Conservation (phyloP, 352 stramenopile species). For the Globisporangium alternatum region DNA sequence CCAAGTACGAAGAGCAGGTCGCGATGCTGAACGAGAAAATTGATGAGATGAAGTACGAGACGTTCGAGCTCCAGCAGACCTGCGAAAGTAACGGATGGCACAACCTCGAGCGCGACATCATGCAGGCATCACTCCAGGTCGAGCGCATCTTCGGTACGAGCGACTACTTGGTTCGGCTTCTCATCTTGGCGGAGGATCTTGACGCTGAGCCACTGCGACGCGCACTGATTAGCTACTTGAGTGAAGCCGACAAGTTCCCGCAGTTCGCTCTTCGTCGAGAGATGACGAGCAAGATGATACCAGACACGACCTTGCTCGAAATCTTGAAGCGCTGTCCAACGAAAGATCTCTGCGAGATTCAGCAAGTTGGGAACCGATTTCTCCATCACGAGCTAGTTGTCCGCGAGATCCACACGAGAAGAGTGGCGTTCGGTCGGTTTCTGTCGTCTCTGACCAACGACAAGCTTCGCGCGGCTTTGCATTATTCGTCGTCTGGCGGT, state of each 20-base stretch:
- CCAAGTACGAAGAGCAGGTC: slow-evolving; percentile 56
- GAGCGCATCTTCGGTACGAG: slow-evolving; percentile 69
- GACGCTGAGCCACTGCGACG: slow-evolving; percentile 54
- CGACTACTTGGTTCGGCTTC: slow-evolving; percentile 64
- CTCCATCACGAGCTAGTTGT: slow-evolving; percentile 52
- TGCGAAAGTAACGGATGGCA: slow-evolving; percentile 53
- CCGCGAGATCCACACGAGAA: slow-evolving; percentile 63
- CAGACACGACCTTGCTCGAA: slow-evolving; percentile 56
- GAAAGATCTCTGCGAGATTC: slow-evolving; percentile 49
- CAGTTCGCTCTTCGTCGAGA: slow-evolving; percentile 71
- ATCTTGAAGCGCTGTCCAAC: slow-evolving; percentile 60
- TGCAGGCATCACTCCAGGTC: slow-evolving; percentile 47
- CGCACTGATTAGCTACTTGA: slow-evolving; percentile 56
- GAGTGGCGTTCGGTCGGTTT: slow-evolving; percentile 49
- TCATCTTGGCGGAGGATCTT: slow-evolving; percentile 74
- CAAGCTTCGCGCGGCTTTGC: slow-evolving; percentile 38
- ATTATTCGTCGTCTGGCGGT: not conserved
- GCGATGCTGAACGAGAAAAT: slow-evolving; percentile 32
- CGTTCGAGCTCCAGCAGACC: slow-evolving; percentile 41
- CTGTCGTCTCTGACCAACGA: slow-evolving; percentile 58
- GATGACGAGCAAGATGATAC: slow-evolving; percentile 70
- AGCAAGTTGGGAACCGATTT: slow-evolving; percentile 40
- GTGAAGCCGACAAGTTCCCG: slow-evolving; percentile 35
- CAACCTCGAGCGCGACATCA: slow-evolving; percentile 55
- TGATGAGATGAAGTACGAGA: slow-evolving; percentile 41